A percentile compares a stretch with the other conserved stretches of the same genome.
phyloP scores from a whole-genome alignment of 352 stramenopile species.

The Pythium biforme region DNA sequence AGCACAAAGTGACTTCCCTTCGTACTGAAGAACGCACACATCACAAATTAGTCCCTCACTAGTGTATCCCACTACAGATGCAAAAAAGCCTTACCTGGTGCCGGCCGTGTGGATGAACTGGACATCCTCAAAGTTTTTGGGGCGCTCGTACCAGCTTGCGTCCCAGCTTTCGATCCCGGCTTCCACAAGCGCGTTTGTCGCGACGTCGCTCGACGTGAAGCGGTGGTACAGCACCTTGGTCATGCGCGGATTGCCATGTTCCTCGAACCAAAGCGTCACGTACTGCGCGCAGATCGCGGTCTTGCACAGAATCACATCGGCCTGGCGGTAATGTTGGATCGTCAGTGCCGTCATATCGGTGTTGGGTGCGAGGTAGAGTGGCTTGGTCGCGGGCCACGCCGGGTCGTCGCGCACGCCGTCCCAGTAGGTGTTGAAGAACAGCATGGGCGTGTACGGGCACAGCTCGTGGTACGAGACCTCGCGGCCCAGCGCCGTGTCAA shows the following conservation, averaged over 20 bases:
- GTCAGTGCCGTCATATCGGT: slow-evolving; percentile 54
- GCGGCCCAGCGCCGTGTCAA: slow-evolving; percentile 15
- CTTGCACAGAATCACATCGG: slow-evolving; percentile 64
- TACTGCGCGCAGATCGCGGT: slow-evolving; percentile 42
- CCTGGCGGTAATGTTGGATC: slow-evolving; percentile 32
- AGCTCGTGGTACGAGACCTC: slow-evolving; percentile 37
- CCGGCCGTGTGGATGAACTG: slow-evolving; percentile 51
- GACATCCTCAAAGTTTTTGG: slow-evolving; percentile 44
- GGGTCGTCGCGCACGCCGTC: slow-evolving; percentile 13
- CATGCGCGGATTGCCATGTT: slow-evolving; percentile 55
- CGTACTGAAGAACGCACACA: slow-evolving; percentile 18
- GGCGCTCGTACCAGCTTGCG: slow-evolving; percentile 1
- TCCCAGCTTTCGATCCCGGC: neutral
- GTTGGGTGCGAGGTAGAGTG: slow-evolving; percentile 32
- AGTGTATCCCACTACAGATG: no score
- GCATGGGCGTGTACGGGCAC: slow-evolving; percentile 32
- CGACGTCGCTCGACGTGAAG: slow-evolving; percentile 55
- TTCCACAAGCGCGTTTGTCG: slow-evolving; percentile 16
- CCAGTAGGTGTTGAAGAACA: slow-evolving; percentile 50
- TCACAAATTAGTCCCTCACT: no score
- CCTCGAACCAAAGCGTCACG: slow-evolving; percentile 47
- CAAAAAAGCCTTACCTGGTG: no score
- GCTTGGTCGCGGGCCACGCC: slow-evolving; percentile 29
- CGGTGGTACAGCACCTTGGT: slow-evolving; percentile 54
- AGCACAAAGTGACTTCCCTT: slow-evolving; percentile 52